Conservation (phyloP, 805 yeast species). For the Myxozyma nipponensis region DNA sequence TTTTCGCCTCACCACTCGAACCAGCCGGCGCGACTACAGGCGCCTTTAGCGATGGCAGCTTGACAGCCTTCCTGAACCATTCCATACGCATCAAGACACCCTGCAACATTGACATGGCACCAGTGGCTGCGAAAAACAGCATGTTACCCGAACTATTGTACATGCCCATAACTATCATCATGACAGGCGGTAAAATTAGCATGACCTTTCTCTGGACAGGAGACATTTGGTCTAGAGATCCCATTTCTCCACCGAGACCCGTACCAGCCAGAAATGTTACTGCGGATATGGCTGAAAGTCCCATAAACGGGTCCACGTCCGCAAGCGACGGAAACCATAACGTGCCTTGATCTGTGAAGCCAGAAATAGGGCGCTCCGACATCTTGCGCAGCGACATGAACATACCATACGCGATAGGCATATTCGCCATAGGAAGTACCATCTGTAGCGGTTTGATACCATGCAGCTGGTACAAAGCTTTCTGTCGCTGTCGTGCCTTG, state of each 20-base stretch:
- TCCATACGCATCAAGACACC: slow-evolving; percentile 10
- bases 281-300: slow-evolving; percentile 81
- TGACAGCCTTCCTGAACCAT: slow-evolving; percentile 11
- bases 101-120: slow-evolving; percentile 14
- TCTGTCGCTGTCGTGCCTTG: slow-evolving; percentile 44
- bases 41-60: slow-evolving; percentile 7
- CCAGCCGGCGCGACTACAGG: slow-evolving; percentile 5
- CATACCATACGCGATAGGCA: slow-evolving; percentile 84
- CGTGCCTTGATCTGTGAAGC: slow-evolving; percentile 69
- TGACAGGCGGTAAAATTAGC: slow-evolving; percentile 14
- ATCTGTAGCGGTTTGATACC: slow-evolving; percentile 71
- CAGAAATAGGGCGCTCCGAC: slow-evolving; percentile 80
- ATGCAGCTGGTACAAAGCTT: slow-evolving; percentile 58
- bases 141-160: slow-evolving; percentile 22
- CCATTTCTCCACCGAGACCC: slow-evolving; percentile 87
- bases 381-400: slow-evolving; percentile 82
- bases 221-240: slow-evolving; percentile 56
- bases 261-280: slow-evolving; percentile 69
- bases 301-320: slow-evolving; percentile 85
- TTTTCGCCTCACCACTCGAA: neutral
- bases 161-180: slow-evolving; percentile 21
- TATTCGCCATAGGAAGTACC: slow-evolving; percentile 69
- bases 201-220: slow-evolving; percentile 67
- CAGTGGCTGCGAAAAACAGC: slow-evolving; percentile 21
- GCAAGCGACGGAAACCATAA: slow-evolving; percentile 82